Conservation (phyloP, 106 monocot genomes). For the Phalaenopsis equestris region DNA sequence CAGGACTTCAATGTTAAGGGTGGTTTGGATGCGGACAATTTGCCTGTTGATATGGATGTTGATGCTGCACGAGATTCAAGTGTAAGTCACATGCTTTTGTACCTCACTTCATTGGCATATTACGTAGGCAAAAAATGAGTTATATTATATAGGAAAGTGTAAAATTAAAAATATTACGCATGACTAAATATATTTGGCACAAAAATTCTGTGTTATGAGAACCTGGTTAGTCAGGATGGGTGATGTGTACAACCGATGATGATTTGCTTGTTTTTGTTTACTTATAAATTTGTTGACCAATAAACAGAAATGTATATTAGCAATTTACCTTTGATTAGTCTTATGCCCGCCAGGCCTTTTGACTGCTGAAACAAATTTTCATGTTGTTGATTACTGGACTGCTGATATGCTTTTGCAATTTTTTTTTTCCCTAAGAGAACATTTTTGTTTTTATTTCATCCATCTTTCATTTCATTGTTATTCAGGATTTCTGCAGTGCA, state of each 20-base stretch:
- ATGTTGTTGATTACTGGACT: background rate
- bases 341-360: background rate
- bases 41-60: slow-evolving; percentile 23
- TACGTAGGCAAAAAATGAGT: background rate
- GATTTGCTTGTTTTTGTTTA: background rate
- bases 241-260: background rate
- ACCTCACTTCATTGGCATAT: background rate
- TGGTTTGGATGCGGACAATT: slow-evolving; percentile 31
- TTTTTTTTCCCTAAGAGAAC: background rate
- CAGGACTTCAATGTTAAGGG: slow-evolving; percentile 29
- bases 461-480: background rate
- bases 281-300: background rate
- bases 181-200: background rate
- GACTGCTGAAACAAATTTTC: background rate
- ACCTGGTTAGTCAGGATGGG: background rate
- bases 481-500: slow-evolving; percentile 75
- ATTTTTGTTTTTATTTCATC: background rate
- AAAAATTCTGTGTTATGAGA: background rate
- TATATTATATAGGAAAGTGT: background rate
- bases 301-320: background rate
- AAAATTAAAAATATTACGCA: background rate
- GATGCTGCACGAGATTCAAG: slow-evolving; percentile 36
- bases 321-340: background rate
- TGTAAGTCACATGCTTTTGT: slow-evolving; percentile 38
- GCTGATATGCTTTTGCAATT: background rate